A percentile compares a stretch with the other conserved stretches of the same genome.
Evolutionary conservation across 352 stramenopile genomes (phyloP).

Genomic region (Saprolegnia parasitica): DNA sequence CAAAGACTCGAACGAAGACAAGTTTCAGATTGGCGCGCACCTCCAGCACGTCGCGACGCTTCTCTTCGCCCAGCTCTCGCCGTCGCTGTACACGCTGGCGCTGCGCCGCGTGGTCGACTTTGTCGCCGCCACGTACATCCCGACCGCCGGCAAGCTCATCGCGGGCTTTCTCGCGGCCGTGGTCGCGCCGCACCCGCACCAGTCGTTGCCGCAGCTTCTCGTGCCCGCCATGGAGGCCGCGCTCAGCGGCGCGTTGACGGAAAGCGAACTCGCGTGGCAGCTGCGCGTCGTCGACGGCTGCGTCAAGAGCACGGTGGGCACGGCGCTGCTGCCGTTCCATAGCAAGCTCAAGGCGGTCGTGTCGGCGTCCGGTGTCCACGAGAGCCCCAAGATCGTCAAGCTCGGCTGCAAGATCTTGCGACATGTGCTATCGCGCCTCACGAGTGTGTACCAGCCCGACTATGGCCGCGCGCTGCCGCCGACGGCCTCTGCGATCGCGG

Average conservation of each 20-base stretch:
- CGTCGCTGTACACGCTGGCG: conserved; percentile 47
- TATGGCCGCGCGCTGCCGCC: conserved; percentile 49
- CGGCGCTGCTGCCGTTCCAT: conserved; percentile 38
- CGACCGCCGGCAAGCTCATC: conserved; percentile 48
- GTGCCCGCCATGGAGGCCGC: not conserved
- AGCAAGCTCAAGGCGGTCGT: conserved; percentile 43
- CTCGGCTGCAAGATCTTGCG: conserved; percentile 40
- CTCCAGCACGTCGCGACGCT: conserved; percentile 33
- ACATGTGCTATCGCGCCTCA: conserved; percentile 42
- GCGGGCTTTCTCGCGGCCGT: conserved; percentile 44
- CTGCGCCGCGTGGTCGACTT: conserved; percentile 46
- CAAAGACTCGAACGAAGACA: conserved; percentile 9
- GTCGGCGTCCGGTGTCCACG: conserved; percentile 38
- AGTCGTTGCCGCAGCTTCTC: conserved; percentile 14
- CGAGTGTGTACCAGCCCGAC: conserved; percentile 53
- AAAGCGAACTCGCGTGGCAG: conserved; percentile 46
- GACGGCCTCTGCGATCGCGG: conserved; percentile 42
- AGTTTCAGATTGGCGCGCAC: conserved; percentile 24
- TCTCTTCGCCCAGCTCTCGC: conserved; percentile 60
- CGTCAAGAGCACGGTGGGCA: conserved; percentile 35
- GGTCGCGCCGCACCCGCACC: not conserved
- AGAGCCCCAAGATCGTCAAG: conserved; percentile 61
- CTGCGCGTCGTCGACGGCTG: conserved; percentile 52
- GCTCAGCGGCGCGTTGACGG: conserved; percentile 1
- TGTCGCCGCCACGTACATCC: conserved; percentile 45